Percentiles rank a stretch among this genome's conserved stretches.
Evolutionary conservation across 2,329 filamentous ascomycete species (phyloP).

Genomic region (Hymenoscyphus repandus): DNA sequence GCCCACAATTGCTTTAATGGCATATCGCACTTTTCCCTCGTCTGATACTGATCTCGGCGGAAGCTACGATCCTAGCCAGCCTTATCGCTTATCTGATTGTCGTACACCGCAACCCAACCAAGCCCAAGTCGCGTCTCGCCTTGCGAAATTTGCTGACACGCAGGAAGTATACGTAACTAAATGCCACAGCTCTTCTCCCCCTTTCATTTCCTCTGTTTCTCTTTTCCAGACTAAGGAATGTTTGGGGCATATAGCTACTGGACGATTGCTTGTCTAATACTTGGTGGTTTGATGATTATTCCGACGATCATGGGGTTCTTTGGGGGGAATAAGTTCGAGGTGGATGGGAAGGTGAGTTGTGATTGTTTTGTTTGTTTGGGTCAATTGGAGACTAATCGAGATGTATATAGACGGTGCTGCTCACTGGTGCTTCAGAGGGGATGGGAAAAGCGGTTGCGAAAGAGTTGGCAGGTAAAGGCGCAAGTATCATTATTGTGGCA

Average conservation of each 20-base stretch:
- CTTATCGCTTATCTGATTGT: no score
- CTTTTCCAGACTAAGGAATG: not conserved
- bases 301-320: slow-evolving; percentile 60
- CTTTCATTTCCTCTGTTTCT: no score
- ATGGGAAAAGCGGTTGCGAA: slow-evolving; percentile 76
- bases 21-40: no score
- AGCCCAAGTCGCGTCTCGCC: no score
- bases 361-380: not conserved
- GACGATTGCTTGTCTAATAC: slow-evolving; percentile 13
- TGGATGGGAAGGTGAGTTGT: slow-evolving; percentile 71
- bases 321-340: slow-evolving; percentile 71
- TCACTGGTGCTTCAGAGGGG: slow-evolving; percentile 90
- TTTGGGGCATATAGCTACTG: slow-evolving; percentile 7
- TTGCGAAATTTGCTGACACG: no score
- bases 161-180: no score
- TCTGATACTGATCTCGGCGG: no score
- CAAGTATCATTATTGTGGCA: slow-evolving; percentile 80
- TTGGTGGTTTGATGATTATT: slow-evolving; percentile 27
- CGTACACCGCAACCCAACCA: no score
- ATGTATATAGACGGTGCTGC: slow-evolving; percentile 64
- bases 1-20: no score
- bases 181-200: no score
- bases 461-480: slow-evolving; percentile 75
- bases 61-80: no score
- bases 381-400: not conserved